Percentiles rank a stretch among this genome's conserved stretches.
Conservation (phyloP, 805 yeast genomes). For the Metschnikowia arizonensis region DNA sequence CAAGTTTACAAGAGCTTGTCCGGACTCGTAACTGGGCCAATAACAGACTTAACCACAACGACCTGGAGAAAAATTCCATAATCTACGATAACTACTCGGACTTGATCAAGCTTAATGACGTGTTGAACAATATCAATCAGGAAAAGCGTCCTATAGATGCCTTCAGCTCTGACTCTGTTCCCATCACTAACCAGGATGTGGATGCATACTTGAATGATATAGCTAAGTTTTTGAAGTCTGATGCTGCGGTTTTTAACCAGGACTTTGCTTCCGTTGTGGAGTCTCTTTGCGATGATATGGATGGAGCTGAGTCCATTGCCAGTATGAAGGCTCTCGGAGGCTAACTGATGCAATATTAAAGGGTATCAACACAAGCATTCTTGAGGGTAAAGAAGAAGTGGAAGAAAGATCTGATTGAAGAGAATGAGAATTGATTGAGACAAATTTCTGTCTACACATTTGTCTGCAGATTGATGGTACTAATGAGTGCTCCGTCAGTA, state of each 20-base stretch:
- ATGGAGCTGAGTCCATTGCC: slow-evolving; percentile 14
- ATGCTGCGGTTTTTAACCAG: slow-evolving; percentile 16
- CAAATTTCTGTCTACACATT: too few species aligned
- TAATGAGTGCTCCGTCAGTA: too few species aligned
- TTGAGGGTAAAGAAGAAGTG: too few species aligned
- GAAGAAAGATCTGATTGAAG: too few species aligned
- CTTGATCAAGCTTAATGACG: slow-evolving; percentile 60
- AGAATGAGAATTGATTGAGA: too few species aligned
- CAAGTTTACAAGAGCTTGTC: slow-evolving; percentile 12
- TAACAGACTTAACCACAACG: slow-evolving; percentile 47
- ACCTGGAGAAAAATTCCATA: slow-evolving; percentile 62
- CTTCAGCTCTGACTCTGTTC: slow-evolving; percentile 3
- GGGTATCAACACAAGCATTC: too few species aligned
- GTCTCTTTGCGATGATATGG: slow-evolving; percentile 2
- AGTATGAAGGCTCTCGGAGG: slow-evolving; percentile 12
- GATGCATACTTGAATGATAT: slow-evolving; percentile 10
- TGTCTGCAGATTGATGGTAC: too few species aligned
- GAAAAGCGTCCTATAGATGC: slow-evolving; percentile 3
- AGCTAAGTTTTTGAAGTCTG: slow-evolving; percentile 7
- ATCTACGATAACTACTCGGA: slow-evolving; percentile 75
- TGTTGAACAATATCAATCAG: slow-evolving; percentile 29
- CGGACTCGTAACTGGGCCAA: slow-evolving; percentile 22
- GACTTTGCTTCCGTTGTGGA: slow-evolving; percentile 15
- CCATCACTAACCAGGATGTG: slow-evolving; percentile 9
- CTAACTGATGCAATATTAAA: too few species aligned